Evolutionary conservation across 345 rosid genomes (phyloP).

Genomic region (Eucalyptus sp.): DNA sequence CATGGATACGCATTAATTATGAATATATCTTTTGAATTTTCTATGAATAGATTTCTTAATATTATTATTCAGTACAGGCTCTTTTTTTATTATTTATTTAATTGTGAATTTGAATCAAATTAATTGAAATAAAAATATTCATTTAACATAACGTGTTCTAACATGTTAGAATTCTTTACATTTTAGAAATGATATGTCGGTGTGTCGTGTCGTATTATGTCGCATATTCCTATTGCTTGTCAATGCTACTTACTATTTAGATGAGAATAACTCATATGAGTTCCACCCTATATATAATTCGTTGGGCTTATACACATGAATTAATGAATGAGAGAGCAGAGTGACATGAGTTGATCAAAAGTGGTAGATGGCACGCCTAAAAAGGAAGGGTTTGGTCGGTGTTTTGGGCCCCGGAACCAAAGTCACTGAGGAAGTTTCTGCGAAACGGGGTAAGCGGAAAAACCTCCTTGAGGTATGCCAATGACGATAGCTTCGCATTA

Average conservation of each 20-base stretch:
- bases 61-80: no score
- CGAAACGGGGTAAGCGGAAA: background rate
- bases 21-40: no score
- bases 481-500: background rate
- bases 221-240: no score
- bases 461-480: background rate
- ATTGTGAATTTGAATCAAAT: no score
- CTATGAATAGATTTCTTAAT: no score
- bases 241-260: no score
- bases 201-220: fast-evolving
- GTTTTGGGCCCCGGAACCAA: background rate
- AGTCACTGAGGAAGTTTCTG: background rate
- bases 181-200: fast-evolving
- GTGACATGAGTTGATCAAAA: background rate
- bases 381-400: background rate
- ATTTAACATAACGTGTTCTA: fast-evolving
- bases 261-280: background rate
- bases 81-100: no score
- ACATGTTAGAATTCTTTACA: fast-evolving
- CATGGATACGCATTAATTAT: fast-evolving
- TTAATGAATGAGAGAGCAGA: background rate
- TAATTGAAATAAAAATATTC: no score
- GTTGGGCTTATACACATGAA: background rate
- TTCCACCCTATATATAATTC: background rate
- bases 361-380: background rate